Conservation (phyloP, 148 eudicot species). For the Arbutus unedo region DNA sequence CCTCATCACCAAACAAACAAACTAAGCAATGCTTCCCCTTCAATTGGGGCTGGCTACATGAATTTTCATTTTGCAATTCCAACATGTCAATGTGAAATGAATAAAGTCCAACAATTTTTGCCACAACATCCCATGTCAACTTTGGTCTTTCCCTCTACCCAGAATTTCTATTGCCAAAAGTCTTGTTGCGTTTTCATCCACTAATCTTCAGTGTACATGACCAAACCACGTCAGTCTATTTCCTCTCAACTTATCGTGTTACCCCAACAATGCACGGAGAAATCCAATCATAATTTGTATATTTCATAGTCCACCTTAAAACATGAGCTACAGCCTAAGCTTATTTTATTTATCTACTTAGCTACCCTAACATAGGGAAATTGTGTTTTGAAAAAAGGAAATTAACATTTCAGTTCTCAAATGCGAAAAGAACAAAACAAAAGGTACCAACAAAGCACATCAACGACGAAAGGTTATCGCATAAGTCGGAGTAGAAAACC, state of each 20-base stretch:
- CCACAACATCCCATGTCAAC: not conserved
- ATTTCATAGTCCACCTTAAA: too few species aligned
- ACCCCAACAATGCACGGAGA: too few species aligned
- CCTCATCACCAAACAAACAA: not conserved
- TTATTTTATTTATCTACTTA: too few species aligned
- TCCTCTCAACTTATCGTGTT: not conserved
- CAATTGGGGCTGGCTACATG: not conserved
- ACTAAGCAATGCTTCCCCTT: not conserved
- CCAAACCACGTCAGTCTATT: not conserved
- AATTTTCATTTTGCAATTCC: not conserved
- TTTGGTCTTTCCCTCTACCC: not conserved
- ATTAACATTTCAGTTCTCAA: not conserved
- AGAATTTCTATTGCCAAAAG: not conserved
- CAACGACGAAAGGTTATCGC: not conserved
- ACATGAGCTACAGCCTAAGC: too few species aligned
- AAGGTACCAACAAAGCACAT: conserved; percentile 7
- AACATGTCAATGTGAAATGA: not conserved
- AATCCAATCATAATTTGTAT: too few species aligned
- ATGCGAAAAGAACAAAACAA: not conserved
- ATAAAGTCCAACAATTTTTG: not conserved
- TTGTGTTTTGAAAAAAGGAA: not conserved
- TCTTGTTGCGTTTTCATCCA: not conserved
- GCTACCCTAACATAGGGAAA: not conserved
- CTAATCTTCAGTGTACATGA: not conserved
- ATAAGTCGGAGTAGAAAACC: not conserved